phyloP scores from a whole-genome alignment of 1,284 basidiomycete genomes.

The Cutaneotrichosporon sp. region DNA sequence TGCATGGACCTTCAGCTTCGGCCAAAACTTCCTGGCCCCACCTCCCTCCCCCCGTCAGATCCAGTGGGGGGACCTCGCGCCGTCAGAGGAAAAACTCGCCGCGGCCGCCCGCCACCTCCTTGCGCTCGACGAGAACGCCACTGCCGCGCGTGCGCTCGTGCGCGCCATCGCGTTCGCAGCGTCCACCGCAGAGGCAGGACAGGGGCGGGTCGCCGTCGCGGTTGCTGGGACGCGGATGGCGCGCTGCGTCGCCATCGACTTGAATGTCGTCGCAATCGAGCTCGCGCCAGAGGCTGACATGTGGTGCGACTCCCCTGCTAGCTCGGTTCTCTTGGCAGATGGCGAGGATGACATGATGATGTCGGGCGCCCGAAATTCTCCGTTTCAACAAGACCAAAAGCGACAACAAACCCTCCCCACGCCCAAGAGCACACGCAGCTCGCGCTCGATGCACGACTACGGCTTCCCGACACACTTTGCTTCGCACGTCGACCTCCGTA shows the following conservation, averaged over 20 bases:
- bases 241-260: slow-evolving; percentile 11
- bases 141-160: slow-evolving; percentile 6
- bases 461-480: background rate
- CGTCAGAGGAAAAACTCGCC: background rate
- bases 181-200: background rate
- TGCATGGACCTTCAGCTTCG: background rate
- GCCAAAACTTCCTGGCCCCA: background rate
- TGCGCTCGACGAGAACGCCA: slow-evolving; percentile 2
- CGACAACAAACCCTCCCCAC: background rate
- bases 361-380: no score
- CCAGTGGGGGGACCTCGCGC: background rate
- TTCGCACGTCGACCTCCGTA: background rate
- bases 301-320: background rate
- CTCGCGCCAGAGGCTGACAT: background rate
- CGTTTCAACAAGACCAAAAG: background rate
- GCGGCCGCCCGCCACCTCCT: slow-evolving; percentile 3
- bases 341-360: no score
- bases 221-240: slow-evolving; percentile 11
- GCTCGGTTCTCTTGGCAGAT: background rate
- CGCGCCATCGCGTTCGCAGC: slow-evolving; percentile 9
- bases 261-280: slow-evolving; percentile 11
- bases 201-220: slow-evolving; percentile 6
- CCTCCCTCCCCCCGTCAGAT: background rate
- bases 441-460: background rate
- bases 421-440: background rate